Evolutionary conservation across 202 grass and related monocot species (phyloP).

Genomic region (Hordeum pubiflorum): DNA sequence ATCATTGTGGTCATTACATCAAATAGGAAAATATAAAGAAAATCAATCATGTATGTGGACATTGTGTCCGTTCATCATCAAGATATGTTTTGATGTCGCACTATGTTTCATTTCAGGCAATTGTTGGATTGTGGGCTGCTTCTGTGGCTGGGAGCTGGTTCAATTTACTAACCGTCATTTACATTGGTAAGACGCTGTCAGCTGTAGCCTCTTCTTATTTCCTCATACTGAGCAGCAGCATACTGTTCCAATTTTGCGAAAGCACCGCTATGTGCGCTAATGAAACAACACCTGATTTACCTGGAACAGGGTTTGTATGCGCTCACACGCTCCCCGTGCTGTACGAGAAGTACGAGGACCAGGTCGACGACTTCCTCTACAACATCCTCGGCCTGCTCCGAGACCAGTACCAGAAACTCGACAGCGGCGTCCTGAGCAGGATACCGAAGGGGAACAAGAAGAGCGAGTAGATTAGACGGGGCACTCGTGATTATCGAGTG

Average conservation of each 20-base stretch:
- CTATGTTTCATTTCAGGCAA: slow-evolving; percentile 44
- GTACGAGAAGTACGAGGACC: slow-evolving; percentile 93
- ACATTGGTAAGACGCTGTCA: slow-evolving; percentile 53
- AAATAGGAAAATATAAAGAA: not conserved
- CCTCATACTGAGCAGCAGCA: not conserved
- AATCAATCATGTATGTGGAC: not conserved
- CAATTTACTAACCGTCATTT: slow-evolving; percentile 81
- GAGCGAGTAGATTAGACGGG: slow-evolving; percentile 42
- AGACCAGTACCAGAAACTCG: slow-evolving; percentile 62
- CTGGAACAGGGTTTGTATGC: slow-evolving; percentile 68
- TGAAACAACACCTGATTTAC: no score
- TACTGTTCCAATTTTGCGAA: not conserved
- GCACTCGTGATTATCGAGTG: not conserved
- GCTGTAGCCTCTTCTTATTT: not conserved
- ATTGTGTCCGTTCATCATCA: not conserved
- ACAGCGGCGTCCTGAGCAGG: slow-evolving; percentile 61
- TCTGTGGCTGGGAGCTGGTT: slow-evolving; percentile 74
- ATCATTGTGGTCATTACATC: not conserved
- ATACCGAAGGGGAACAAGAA: slow-evolving; percentile 75
- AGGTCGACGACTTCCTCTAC: slow-evolving; percentile 60
- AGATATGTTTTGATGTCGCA: not conserved
- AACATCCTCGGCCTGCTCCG: slow-evolving; percentile 48
- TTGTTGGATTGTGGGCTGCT: slow-evolving; percentile 54
- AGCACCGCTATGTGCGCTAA: no score
- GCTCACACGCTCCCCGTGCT: slow-evolving; percentile 73